A percentile compares a stretch with the other conserved stretches of the same genome.
These are phyloP conservation scores for Claviceps fusiformis DNA, from an alignment of 2,329 filamentous ascomycete species.

Conservation along the genomic window DNA sequence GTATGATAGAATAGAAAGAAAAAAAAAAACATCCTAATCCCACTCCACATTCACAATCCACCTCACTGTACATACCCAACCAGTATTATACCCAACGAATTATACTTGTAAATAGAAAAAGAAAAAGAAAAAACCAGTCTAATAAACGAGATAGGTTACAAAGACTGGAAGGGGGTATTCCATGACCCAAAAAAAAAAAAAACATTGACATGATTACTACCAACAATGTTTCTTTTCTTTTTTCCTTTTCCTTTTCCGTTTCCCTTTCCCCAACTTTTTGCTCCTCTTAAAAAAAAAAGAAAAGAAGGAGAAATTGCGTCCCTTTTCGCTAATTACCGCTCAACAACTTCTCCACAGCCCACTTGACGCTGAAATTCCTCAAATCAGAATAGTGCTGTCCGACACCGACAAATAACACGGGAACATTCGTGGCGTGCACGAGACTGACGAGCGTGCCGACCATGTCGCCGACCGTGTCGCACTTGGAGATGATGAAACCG, in stretches of 20 bases:
- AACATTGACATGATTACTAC: not conserved
- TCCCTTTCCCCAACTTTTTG: no score
- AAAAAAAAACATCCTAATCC: no score
- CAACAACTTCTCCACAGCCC: conserved; percentile 54
- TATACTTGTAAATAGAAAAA: no score
- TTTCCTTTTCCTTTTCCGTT: not conserved
- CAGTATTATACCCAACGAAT: no score
- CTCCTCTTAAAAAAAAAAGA: not conserved
- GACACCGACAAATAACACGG: conserved; percentile 78
- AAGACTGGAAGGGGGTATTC: not conserved
- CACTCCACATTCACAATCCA: no score
- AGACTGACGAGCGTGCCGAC: conserved; percentile 90
- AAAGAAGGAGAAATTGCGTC: not conserved
- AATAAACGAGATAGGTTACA: no score
- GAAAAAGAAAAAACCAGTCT: no score
- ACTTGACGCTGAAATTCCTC: conserved; percentile 54
- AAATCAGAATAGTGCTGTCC: conserved; percentile 58
- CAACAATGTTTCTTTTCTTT: not conserved
- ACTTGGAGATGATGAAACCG: conserved; percentile 97
- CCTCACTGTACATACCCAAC: no score
- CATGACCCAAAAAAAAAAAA: not conserved
- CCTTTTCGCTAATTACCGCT: conserved; percentile 27
- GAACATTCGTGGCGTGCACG: conserved; percentile 93
- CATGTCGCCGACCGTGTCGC: conserved; percentile 99
- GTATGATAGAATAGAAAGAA: no score